Evolutionary conservation across 2,329 filamentous ascomycete species (phyloP).

Genomic region (Arthrobotrys entomopaga): DNA sequence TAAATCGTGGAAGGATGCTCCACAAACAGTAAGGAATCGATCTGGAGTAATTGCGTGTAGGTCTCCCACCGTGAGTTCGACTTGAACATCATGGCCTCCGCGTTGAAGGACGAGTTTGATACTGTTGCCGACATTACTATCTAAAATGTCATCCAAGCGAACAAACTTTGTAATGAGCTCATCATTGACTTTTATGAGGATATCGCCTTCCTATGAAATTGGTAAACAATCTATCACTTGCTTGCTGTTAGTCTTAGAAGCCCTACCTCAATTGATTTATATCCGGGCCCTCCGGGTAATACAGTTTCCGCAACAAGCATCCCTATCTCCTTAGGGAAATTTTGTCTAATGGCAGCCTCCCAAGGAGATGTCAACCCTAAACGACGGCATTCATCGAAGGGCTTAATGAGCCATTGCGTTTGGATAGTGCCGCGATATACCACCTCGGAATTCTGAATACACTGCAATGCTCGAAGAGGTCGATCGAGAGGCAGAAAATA

Average conservation of each 20-base stretch:
- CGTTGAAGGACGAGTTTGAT: conserved; percentile 85
- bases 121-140: conserved; percentile 82
- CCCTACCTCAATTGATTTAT: conserved; percentile 76
- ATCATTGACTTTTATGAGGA: conserved; percentile 90
- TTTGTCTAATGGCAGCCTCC: conserved; percentile 83
- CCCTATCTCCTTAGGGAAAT: conserved; percentile 91
- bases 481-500: conserved; percentile 96
- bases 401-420: conserved; percentile 95
- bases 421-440: conserved; percentile 96
- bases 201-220: conserved; percentile 76
- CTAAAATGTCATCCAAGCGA: conserved; percentile 87
- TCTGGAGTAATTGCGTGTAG: conserved; percentile 95
- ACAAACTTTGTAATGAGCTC: conserved; percentile 94
- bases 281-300: conserved; percentile 86
- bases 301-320: conserved; percentile 98
- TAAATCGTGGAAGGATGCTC: conserved; percentile 92
- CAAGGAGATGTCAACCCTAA: conserved; percentile 84
- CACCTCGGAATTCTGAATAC: conserved; percentile 78
- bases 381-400: conserved; percentile 94
- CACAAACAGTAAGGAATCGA: conserved; percentile 92
- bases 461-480: conserved; percentile 84
- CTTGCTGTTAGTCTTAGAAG: neutral
- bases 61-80: conserved; percentile 86
- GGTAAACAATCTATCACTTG: neutral
- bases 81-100: conserved; percentile 85